Base-by-base conservation (phyloP, 495 filamentous ascomycete species). In the Aspergillus bridgeri region DNA sequence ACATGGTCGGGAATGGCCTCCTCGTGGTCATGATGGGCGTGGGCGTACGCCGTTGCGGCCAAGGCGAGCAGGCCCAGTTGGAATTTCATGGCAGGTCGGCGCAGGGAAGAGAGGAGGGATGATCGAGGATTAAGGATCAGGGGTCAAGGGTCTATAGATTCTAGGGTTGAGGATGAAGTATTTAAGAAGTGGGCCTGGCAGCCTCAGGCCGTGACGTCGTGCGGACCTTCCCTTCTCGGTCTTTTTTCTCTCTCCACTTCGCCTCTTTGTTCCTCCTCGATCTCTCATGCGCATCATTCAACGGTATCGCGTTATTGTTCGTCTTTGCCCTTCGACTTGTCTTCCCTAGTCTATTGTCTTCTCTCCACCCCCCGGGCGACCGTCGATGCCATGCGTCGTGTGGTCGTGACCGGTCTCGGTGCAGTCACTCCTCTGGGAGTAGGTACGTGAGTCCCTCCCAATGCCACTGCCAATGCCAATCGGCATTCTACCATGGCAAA, bases 331-430 rank as follows among this genome's bases (percentile, higher is more conserved):
- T 33, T 22, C 22, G n/a, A 25, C 27, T 54, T 19, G 24, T 23
- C 11, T 13, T 49, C 58, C 45, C 43, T 50, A 8, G 13, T 19
- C 44, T 42, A 47, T 56, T 25, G 54, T 47, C 27, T n/a, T 48
- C 46, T 56, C 48, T 23, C 42, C 18, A n/a, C 29, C 46, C 23
- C 18, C 11, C 27, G 18, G 33, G 17, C 45, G 20, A 20, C 23
- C 45, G 29, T 47, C 42, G 25, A 80, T 82, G 79, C 70, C 63
- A 94, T 96, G 93, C 88, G 92, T 73, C 86, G 90, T 63, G 94
- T 98, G 64, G 94, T 97, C 64, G 87, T 98, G 63, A 98, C 94
- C 47, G 94, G 94, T 67, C 79, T 98, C 51, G 94, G 94, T 44
- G 90, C 91, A 64, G 85, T 98, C 53, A 96, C 94, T 52, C 94